phyloP scores from a whole-genome alignment of 2,329 filamentous ascomycete species.

The Ophiostoma ips region DNA sequence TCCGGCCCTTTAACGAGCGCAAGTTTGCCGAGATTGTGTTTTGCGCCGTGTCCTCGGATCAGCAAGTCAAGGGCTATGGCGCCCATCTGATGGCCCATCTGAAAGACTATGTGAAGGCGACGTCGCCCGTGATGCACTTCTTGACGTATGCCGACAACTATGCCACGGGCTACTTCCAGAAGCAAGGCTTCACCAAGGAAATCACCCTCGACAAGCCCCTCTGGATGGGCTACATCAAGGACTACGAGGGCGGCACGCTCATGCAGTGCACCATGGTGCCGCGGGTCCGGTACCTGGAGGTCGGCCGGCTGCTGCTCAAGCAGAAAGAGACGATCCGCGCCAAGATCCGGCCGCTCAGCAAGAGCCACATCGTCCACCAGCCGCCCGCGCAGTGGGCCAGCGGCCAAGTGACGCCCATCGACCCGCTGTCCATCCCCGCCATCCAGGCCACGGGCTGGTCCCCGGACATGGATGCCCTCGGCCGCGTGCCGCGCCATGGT shows the following conservation, averaged over 20 bases:
- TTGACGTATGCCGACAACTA: constrained; percentile 98
- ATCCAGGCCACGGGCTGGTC: constrained; percentile 93
- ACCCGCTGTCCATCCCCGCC: constrained; percentile 73
- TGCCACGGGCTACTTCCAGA: constrained; percentile 97
- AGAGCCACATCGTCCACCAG: constrained; percentile 75
- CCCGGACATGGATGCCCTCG: constrained; percentile 92
- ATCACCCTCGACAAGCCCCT: constrained; percentile 80
- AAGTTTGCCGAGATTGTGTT: constrained; percentile 98
- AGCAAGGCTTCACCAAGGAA: constrained; percentile 97
- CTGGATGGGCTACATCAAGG: constrained; percentile 99
- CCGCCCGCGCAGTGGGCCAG: constrained; percentile 61
- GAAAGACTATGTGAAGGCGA: constrained; percentile 96
- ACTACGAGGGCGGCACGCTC: constrained; percentile 96
- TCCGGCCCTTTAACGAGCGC: constrained; percentile 81
- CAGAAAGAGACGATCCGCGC: constrained; percentile 92
- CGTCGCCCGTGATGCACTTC: constrained; percentile 95
- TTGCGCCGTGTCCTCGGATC: constrained; percentile 91
- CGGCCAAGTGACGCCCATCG: constrained; percentile 39
- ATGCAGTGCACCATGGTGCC: constrained; percentile 99
- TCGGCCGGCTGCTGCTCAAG: constrained; percentile 85
- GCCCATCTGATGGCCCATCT: constrained; percentile 96
- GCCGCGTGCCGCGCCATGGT: constrained; percentile 84
- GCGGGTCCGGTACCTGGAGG: constrained; percentile 84
- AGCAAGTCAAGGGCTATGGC: constrained; percentile 97
- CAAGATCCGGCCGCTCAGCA: constrained; percentile 85